phyloP scores from a whole-genome alignment of 306 rosid species.

The Cicer pinnatifidum region DNA sequence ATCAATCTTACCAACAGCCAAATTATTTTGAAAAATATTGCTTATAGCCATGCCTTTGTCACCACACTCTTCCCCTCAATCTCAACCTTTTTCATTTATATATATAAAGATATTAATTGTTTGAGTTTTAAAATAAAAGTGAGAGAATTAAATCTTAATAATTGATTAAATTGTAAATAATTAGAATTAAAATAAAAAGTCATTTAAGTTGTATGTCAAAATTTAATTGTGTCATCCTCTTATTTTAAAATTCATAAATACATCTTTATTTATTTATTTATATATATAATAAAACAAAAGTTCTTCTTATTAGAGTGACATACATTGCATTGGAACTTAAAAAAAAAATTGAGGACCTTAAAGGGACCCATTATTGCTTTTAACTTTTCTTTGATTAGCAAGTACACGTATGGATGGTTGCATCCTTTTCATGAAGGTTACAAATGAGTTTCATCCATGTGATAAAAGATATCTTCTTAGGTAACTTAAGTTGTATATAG shows the following conservation, averaged over 20 bases:
- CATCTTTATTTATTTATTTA: too few species aligned
- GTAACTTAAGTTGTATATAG: constrained; percentile 35
- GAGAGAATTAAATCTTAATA: too few species aligned
- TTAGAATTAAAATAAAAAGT: too few species aligned
- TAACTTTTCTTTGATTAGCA: constrained; percentile 44
- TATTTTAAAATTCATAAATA: too few species aligned
- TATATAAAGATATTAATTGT: background rate
- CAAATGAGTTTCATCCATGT: constrained; percentile 42
- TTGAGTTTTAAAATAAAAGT: too few species aligned
- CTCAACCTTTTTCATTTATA: background rate
- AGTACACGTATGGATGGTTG: constrained; percentile 52
- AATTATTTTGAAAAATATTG: constrained; percentile 29
- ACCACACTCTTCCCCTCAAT: constrained; percentile 28
- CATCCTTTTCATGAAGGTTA: constrained; percentile 49
- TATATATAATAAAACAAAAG: too few species aligned
- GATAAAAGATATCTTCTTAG: constrained; percentile 44
- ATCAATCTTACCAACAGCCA: constrained; percentile 42
- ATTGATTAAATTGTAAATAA: too few species aligned
- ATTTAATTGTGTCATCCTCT: too few species aligned
- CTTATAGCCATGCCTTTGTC: constrained; percentile 37
- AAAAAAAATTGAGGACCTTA: constrained; percentile 43
- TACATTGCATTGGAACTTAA: constrained; percentile 53
- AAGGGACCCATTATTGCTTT: constrained; percentile 43
- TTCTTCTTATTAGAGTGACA: constrained; percentile 27
- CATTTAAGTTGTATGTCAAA: too few species aligned